Percentiles rank a stretch among this genome's conserved stretches.
Evolutionary conservation across 768 basidiomycete species (phyloP).

Genomic region (Leccinellum luteum): DNA sequence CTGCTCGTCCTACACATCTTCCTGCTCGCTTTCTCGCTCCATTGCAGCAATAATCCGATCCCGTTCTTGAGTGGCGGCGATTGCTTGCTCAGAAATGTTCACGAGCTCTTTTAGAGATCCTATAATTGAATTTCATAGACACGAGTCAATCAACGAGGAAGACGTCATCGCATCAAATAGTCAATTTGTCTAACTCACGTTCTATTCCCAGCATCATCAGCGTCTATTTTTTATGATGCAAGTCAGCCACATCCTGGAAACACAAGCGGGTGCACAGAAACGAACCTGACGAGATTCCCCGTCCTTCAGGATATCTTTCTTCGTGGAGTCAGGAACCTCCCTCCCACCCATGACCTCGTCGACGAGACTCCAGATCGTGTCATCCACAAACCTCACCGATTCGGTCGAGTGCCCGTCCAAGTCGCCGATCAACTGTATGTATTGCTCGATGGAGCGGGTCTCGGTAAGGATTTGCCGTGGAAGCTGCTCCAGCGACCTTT

Average conservation of each 20-base stretch:
- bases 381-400: slow-evolving; percentile 5
- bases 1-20: background rate
- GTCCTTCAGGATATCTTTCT: slow-evolving; percentile 43
- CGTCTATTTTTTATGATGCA: slow-evolving; percentile 26
- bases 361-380: slow-evolving; percentile 34
- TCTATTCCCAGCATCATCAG: slow-evolving; percentile 46
- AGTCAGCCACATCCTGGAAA: background rate
- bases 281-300: slow-evolving; percentile 42
- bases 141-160: background rate
- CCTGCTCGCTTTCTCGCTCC: slow-evolving; percentile 9
- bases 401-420: slow-evolving; percentile 7
- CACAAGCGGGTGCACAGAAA: background rate
- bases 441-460: slow-evolving; percentile 39
- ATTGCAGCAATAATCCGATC: slow-evolving; percentile 20
- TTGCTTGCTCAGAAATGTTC: slow-evolving; percentile 33
- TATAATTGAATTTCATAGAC: slow-evolving; percentile 8
- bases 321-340: slow-evolving; percentile 31
- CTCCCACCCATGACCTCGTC: slow-evolving; percentile 40
- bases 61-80: slow-evolving; percentile 30
- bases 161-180: background rate
- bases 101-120: slow-evolving; percentile 34
- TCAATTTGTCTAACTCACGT: slow-evolving; percentile 31
- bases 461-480: slow-evolving; percentile 38
- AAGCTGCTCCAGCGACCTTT: slow-evolving; percentile 36
- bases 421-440: slow-evolving; percentile 36